Base-by-base conservation (phyloP, 805 yeast genomes). In the Candida endomychidarum region DNA sequence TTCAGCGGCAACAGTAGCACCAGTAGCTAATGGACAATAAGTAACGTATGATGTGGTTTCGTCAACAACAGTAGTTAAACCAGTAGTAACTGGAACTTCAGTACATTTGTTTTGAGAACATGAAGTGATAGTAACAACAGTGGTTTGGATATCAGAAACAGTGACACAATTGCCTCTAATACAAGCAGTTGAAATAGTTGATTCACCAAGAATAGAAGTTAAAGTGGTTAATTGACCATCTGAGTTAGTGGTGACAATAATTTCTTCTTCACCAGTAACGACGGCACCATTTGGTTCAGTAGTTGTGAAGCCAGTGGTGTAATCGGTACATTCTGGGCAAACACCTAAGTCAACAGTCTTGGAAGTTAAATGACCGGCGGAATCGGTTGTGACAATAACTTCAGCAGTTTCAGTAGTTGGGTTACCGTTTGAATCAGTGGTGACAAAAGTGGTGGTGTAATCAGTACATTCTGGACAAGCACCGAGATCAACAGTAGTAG, bases 111-210 rank as follows among this genome's bases (percentile, higher is more conserved):
- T 31, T 43, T 58, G 53, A 10, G 56, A 48, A 48, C 71, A 65
- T 20, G 67, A 60, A 28, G 70, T 63, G 46, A 61, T 50, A 36
- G 68, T 63, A 27, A 62, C 47, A 30, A 61, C 59, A 22, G 67
- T 61, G 33, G 65, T 60, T n/a, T 45, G 32, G 21, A 38, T 28
- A 4, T 25, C 22, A 16, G 43, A 30, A 11, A 39, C 41, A 8
- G 45, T 21, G 11, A 37, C 37, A 33, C 41, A 41, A 19, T 21
- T 22, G 26, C 44, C 44, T 32, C 40, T 41, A 19, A 35, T 34
- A 37, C 45, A 41, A 20, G n/a, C 31, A 18, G 39, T 28, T 16
- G 27, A 34, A 18, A 41, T 25, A n/a, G 50, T 39, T 4, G 25
- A 12, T 12, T 33, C 34, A 33, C 30, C 34, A 12, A 39, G 24